Conservation (phyloP, 441 rosid species). For the Hura crepitans region DNA sequence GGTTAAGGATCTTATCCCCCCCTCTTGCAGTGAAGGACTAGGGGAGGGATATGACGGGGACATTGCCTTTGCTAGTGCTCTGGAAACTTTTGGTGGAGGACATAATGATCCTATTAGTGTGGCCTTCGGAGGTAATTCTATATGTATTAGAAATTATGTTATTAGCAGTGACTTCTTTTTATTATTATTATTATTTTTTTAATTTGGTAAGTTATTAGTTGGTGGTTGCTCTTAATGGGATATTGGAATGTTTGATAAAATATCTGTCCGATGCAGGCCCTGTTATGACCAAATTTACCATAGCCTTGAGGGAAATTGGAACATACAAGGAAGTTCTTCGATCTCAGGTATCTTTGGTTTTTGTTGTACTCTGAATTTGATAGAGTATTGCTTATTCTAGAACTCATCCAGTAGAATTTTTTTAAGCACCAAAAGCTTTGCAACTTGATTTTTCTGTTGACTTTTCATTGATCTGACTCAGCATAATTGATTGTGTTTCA, state of each 20-base stretch:
- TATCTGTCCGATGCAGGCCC: conserved; percentile 58
- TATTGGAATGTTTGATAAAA: conserved; percentile 16
- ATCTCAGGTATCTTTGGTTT: conserved; percentile 60
- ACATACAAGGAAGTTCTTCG: conserved; percentile 99
- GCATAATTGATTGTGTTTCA: neutral
- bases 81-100: conserved; percentile 98
- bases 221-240: neutral
- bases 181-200: neutral
- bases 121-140: conserved; percentile 84
- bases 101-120: conserved; percentile 97
- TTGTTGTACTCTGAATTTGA: neutral
- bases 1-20: conserved; percentile 15
- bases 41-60: conserved; percentile 99
- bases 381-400: neutral
- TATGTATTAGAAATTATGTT: conserved; percentile 9
- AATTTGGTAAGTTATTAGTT: neutral
- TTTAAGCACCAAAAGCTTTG: neutral
- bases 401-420: neutral
- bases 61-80: conserved; percentile 98
- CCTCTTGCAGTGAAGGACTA: conserved; percentile 81
- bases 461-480: neutral
- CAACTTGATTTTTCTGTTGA: neutral
- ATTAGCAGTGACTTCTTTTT: neutral
- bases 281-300: conserved; percentile 98
- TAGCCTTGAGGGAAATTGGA: conserved; percentile 98